Percentiles rank a stretch among this genome's conserved stretches.
phyloP scores from a whole-genome alignment of 192 early-diverging fungal genomes.

The Thamnidium elegans region DNA sequence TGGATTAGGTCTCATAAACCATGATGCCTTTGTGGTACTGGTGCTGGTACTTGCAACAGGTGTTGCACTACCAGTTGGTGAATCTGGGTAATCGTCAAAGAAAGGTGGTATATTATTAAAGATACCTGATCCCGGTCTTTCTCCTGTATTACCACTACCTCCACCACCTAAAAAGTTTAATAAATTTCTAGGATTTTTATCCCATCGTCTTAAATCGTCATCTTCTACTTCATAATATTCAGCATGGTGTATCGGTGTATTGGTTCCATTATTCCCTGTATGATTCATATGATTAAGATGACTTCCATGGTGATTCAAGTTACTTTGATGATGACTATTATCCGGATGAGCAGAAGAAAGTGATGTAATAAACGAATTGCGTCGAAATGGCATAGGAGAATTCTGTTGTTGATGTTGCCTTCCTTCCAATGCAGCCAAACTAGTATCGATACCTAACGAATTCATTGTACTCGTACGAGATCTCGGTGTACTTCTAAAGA shows the following conservation, averaged over 20 bases:
- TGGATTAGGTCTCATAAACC: constrained; percentile 1
- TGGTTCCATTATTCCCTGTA: constrained; percentile 15
- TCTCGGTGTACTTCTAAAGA: constrained; percentile 18
- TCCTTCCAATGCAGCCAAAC: constrained; percentile 4
- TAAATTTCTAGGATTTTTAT: constrained; percentile 29
- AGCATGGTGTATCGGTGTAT: constrained; percentile 9
- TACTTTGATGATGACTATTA: too few relatives aligned
- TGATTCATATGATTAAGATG: too few relatives aligned
- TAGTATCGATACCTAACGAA: constrained; percentile 25
- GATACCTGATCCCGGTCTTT: constrained; percentile 24
- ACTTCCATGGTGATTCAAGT: too few relatives aligned
- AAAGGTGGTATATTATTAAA: neutral
- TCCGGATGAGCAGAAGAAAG: neutral
- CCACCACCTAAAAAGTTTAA: constrained; percentile 27
- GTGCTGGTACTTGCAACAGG: constrained; percentile 3
- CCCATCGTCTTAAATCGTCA: constrained; percentile 48
- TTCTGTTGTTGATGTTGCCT: constrained; percentile 1
- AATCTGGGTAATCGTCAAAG: constrained; percentile 8
- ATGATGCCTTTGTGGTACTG: constrained; percentile 2
- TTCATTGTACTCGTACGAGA: constrained; percentile 35
- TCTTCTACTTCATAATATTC: constrained; percentile 51
- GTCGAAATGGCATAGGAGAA: constrained; percentile 28
- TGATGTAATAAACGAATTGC: constrained; percentile 23
- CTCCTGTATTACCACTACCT: constrained; percentile 2
- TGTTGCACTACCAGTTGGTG: neutral